Evolutionary conservation across 225 moss, liverwort and hornwort species (phyloP), one percentile per base, ranked within the genome.

Genomic region (Sphagnum contortum): DNA sequence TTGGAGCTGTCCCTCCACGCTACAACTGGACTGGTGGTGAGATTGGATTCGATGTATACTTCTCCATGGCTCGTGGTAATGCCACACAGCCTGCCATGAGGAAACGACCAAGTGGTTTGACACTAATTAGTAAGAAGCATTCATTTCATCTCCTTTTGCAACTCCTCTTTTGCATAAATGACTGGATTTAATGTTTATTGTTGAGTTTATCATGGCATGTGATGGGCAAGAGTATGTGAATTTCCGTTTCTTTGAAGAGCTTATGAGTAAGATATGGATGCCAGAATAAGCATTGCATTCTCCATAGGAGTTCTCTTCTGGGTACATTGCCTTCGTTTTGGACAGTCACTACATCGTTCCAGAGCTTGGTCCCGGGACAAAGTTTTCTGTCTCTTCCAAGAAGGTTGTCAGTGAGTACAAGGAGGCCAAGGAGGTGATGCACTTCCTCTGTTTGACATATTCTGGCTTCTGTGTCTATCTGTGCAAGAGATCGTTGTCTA

Each of bases 31-130:
- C 51, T 6, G 87, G 93, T 8, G 80, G 83, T 29, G 73, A 73
- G 59, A 82, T 94, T 53, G 90, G 82, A 8, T 76, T 88, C 12
- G 93, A 87, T 53, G 80, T 80, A 12, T 87, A 67, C 76, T 87
- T 87, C 74, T 87, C 87, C 2, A 87, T 87, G 93, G 93, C 93
- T 10, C 93, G 93, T 63, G 93, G 93, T 0, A 94, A 94, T 73
- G 86, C 86, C 76, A 79, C 80, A 45, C 83, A 84, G 69, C 93
- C 93, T 5, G 93, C 93, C 0, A 94, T 94, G n/a, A n/a, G 93
- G 93, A 94, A 75, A 94, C 90, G 93, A 94, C 93, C 2, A 94
- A 94, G 82, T 94, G 93, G 93, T 94, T 94, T 71, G 93, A 94
- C 81, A 94, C 93, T 12, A 94, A 94, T 77, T 94, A 94, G 93